Evolutionary conservation across 2,329 filamentous ascomycete species (phyloP), one percentile per base, ranked within the genome.

Genomic region (Neopestalotiopsis sp.): DNA sequence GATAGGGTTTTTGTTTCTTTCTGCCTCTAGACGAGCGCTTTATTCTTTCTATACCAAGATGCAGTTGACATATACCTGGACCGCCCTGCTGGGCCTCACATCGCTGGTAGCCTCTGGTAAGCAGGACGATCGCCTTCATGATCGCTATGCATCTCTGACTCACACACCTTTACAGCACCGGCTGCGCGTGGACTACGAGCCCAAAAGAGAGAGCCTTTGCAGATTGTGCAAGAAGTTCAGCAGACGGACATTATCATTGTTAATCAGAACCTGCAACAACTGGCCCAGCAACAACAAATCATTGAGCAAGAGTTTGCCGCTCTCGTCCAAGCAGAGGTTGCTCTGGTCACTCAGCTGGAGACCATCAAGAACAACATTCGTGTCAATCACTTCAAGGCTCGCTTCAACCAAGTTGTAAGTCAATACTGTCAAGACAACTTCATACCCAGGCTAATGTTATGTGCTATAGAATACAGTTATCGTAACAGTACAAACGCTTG

Each of bases 311-410:
- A 82, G 68, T 79, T 83, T 62, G 77, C 78, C 17, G 77, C 77
- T 45, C 76, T 81, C 13, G 73, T 82, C 5, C 78, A 82, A 69
- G 76, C 79, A 0, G 75, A 82, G 69, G 69, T 82, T 28, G 77
- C 78, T 10, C 74, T 82, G 20, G 72, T 78, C 49, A 77, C 77
- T 7, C 78, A 81, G 69, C 74, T 82, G 56, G 77, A 82, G 70
- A 78, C 76, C 28, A 79, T 83, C 74, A 82, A 82, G 77, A 79
- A 82, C 69, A 82, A 81, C 71, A 82, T 82, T 70, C 78, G 81
- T 10, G 67, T 81, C 59, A 83, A 82, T 72, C 78, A 79, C 69
- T 81, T 83, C 73, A 76, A 76, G 70, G 73, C 78, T 9, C 76
- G 77, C 20, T 81, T 81, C 67, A 70, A 72, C 9, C 76, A 80